Evolutionary conservation across 768 basidiomycete species (phyloP).

Genomic region (Vararia minispora): DNA sequence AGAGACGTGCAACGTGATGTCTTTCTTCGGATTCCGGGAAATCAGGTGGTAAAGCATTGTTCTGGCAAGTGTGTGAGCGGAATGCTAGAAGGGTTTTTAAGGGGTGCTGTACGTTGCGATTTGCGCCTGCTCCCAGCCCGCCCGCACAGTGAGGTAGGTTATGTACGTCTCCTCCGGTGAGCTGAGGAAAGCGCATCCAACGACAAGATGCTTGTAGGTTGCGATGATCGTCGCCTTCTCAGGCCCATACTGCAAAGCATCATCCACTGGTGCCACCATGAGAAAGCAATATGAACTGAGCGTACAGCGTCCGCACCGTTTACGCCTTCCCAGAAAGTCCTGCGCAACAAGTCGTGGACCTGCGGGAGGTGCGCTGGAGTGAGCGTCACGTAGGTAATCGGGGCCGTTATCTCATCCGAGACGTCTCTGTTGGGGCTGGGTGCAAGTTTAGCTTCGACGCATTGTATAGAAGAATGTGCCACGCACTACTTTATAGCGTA

Average conservation of each 20-base stretch:
- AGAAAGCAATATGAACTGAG: neutral
- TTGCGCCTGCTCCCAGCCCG: slow-evolving; percentile 72
- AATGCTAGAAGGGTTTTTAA: neutral
- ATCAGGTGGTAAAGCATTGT: slow-evolving; percentile 74
- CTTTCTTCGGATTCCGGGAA: slow-evolving; percentile 55
- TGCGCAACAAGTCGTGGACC: slow-evolving; percentile 57
- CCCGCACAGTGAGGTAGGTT: slow-evolving; percentile 67
- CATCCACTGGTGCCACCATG: slow-evolving; percentile 38
- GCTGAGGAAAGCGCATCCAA: slow-evolving; percentile 67
- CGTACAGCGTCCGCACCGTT: slow-evolving; percentile 35
- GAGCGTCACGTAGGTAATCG: slow-evolving; percentile 56
- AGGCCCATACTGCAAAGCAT: slow-evolving; percentile 56
- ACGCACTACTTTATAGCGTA: slow-evolving; percentile 50
- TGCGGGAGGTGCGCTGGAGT: slow-evolving; percentile 50
- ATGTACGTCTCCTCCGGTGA: slow-evolving; percentile 77
- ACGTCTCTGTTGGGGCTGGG: slow-evolving; percentile 45
- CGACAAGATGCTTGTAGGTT: slow-evolving; percentile 55
- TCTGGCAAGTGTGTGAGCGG: slow-evolving; percentile 25
- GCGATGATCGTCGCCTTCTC: slow-evolving; percentile 72
- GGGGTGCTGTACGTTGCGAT: slow-evolving; percentile 52
- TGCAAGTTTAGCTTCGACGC: slow-evolving; percentile 2
- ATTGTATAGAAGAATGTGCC: neutral
- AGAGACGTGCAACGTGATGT: slow-evolving; percentile 77
- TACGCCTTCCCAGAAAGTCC: slow-evolving; percentile 70
- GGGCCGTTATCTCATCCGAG: slow-evolving; percentile 29